Evolutionary conservation across 2,329 filamentous ascomycete genomes (phyloP), one percentile per base, ranked within the genome.

Genomic region (Pseudogymnoascus pannorum): DNA sequence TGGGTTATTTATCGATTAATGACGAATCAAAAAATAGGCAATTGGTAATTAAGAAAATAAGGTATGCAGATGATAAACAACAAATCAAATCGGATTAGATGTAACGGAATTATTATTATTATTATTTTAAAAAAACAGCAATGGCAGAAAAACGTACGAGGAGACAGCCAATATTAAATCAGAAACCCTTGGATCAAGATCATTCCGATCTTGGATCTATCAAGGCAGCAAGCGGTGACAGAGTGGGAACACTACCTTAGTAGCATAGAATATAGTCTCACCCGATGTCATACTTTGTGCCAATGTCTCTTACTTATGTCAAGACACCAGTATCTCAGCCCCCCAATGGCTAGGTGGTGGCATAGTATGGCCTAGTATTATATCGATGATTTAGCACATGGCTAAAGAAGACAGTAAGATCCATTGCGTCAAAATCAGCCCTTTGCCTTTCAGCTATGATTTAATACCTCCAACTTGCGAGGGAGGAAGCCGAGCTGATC

Each of bases 281-380:
- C 4, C 26, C 48, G 48, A 54, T 54, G 48, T 54, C 48, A 54
- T 54, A 54, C 48, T 31, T 31, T 54, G n/a, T 54, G 44, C 44
- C 44, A 54, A 51, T 51, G 44, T 54, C 44, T 51, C 24, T 18
- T 11, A 51, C 44, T 51, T 54, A 54, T 54, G 44, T 54, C 44
- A 54, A 54, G 24, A 31, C 24, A 16, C n/a, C 8, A 16, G 7
- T 16, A 16, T 54, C 24, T 54, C 24, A n/a, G 24, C 11, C 44
- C n/a, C 18, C 24, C 18, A 29, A 31, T 29, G 24, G 44, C 24
- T 54, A n/a, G 4, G 12, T 18, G 44, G 44, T 54, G 24, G 44
- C 44, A 54, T 12, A 54, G 12, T 48, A 48, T 48, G 42, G 42
- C 42, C 44, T 54, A 54, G 44, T 54, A 31, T 31, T 9, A 8